phyloP scores from a whole-genome alignment of 1,139 yeast genomes.

The Pichia sp. region DNA sequence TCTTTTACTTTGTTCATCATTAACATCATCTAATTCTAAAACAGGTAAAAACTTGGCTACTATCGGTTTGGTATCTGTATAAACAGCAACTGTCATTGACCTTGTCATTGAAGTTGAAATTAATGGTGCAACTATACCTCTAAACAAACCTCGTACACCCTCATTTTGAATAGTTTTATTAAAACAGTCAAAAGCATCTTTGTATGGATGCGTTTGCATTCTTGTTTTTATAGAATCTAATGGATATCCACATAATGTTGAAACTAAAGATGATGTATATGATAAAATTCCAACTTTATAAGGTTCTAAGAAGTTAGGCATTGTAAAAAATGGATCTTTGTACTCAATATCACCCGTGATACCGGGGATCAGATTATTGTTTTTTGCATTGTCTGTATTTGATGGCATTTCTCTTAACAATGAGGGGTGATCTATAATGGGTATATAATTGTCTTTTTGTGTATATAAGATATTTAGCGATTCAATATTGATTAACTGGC shows the following conservation, averaged over 20 bases:
- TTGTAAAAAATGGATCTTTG: conserved; percentile 34
- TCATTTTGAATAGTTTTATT: conserved; percentile 50
- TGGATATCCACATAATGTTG: conserved; percentile 77
- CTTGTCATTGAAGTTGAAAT: conserved; percentile 60
- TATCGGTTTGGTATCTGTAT: conserved; percentile 50
- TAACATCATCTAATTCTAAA: not conserved
- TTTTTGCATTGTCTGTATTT: not conserved
- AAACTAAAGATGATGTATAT: conserved; percentile 56
- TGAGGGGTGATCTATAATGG: not conserved
- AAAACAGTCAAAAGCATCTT: conserved; percentile 54
- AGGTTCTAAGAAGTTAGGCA: conserved; percentile 49
- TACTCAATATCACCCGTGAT: conserved; percentile 33
- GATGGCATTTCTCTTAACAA: not conserved
- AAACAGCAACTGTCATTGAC: conserved; percentile 61
- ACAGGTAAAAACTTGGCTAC: conserved; percentile 21
- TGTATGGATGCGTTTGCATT: conserved; percentile 71
- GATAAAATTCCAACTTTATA: conserved; percentile 56
- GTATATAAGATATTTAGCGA: not conserved
- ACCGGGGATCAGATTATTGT: conserved; percentile 26
- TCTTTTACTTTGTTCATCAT: conserved; percentile 1
- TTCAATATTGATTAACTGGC: not conserved
- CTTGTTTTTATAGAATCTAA: conserved; percentile 79
- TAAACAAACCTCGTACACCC: conserved; percentile 64
- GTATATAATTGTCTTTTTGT: not conserved
- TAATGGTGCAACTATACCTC: conserved; percentile 73